Percentiles rank a stretch among this genome's conserved stretches.
Conservation (phyloP, 2,329 filamentous ascomycete species). For the Pseudogymnoascus sp. region DNA sequence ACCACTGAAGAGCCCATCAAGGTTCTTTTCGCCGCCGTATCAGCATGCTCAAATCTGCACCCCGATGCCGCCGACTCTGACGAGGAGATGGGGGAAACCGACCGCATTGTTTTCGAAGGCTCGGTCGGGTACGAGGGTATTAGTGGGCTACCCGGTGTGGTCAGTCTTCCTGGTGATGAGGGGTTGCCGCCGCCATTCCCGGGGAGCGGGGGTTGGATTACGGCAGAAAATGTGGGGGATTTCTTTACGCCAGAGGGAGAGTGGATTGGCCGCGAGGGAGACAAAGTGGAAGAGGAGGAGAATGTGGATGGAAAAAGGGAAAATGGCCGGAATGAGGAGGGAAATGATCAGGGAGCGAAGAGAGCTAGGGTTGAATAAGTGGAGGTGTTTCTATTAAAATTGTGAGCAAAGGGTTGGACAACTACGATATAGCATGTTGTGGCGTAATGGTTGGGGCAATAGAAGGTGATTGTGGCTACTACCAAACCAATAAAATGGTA, state of each 20-base stretch:
- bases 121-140: conserved; percentile 41
- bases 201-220: conserved; percentile 76
- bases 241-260: conserved; percentile 77
- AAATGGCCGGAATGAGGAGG: conserved; percentile 44
- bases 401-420: background rate
- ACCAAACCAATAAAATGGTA: background rate
- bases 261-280: conserved; percentile 46
- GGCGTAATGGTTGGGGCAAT: background rate
- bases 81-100: conserved; percentile 34
- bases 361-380: conserved; percentile 13
- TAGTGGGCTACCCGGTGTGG: conserved; percentile 48
- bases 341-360: conserved; percentile 32
- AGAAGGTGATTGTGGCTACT: background rate
- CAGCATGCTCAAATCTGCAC: conserved; percentile 66
- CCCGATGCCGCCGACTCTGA: conserved; percentile 57
- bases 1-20: conserved; percentile 23
- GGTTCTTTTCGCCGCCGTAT: conserved; percentile 54
- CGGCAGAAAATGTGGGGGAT: conserved; percentile 79
- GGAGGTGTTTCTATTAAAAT: background rate
- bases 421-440: background rate
- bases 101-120: conserved; percentile 49
- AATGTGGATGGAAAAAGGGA: conserved; percentile 35
- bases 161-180: conserved; percentile 38
- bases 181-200: conserved; percentile 59
- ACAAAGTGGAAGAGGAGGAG: conserved; percentile 27